Base-by-base conservation (phyloP, 129 eudicot species). In the Flaveria trinervia region DNA sequence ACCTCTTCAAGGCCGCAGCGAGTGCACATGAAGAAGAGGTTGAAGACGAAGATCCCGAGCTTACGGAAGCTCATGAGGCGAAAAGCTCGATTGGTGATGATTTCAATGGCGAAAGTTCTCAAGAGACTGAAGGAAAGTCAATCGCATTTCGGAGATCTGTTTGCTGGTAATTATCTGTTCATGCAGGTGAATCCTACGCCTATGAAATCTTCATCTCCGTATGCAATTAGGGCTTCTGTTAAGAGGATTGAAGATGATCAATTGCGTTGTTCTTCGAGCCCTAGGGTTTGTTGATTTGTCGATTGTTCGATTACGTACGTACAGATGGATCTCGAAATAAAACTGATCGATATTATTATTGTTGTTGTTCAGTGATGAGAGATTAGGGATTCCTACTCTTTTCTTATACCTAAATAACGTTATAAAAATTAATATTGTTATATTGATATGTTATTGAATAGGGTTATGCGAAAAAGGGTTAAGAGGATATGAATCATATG, bases 91-190 rank as follows among this genome's bases (percentile, higher is more conserved):
- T 17, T 84, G 10, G 82, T 86, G n/a, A 72, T 71, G 79, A 5
- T 65, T 50, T 89, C 90, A 0, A 81, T 86, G 90, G 71, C 76
- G 2, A 92, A 84, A 60, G 85, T 92, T 16, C 14, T 78, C 72
- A 89, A 83, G 54, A 86, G 98, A 80, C 86, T 92, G 55, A 92
- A 84, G 77, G 96, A 92, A 2, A 83, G 96, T 56, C 89, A 79
- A 71, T 55, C 87, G 7, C 98, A 89, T 78, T 89, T 89, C 66
- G 98, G 96, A 16, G 96, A 92, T 81, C 80, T 92, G 43, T 92
- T 92, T 81, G 96, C 96, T 48, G 98, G 98, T 54, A 92, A 89
- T 71, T 92, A 92, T 80, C 61, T 92, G 73, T 86, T 92, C 82
- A 83, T 90, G 98, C 98, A 92, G 83, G 94, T 92, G 15, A 83